Base-by-base conservation (phyloP, 306 rosid genomes). In the Rubus idaeus region DNA sequence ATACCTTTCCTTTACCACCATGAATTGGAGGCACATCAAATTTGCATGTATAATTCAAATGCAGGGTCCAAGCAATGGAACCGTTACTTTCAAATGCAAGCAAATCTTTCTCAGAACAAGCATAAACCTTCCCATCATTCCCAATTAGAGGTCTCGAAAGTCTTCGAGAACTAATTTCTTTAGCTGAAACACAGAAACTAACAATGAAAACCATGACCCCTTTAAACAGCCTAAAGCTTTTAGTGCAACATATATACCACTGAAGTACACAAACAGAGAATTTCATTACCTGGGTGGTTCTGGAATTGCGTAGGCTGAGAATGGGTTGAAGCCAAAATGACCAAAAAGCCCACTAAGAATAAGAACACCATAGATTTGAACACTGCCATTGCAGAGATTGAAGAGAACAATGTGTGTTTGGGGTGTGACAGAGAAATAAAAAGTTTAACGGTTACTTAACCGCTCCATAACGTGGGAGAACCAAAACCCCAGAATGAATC, bases 21-120 rank as follows among this genome's bases (percentile, higher is more conserved):
- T 83, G 84, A 82, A 89, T 68, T 0, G 97, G 94, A 30, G 91
- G 70, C 30, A 81, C 26, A 20, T 73, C 84, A 60, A 74, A 14
- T 50, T 78, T 79, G 78, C 97, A 90, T 40, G 84, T 86, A 56
- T 84, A 77, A 56, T 90, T 88, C 53, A 89, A 20, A 82, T 78
- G 90, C 57, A 89, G 5, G 35, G 80, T 83, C 96, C 96, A 92
- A 11, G 87, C 85, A 77, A 90, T 84, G 39, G 87, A 78, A 10
- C 93, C 97, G 5, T 92, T 92, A 68, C 66, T 87, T 83, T 92
- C 87, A 78, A 92, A 92, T 20, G 90, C 89, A 5, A 81, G 84
- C 10, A 92, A 79, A 21, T 75, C 84, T 26, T 83, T 79, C 20
- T 66, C 83, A 45, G 90, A 90, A 71, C 97, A 90, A 60, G 75